Conservation (phyloP, 495 filamentous ascomycete genomes). For the Tuber aestivum region DNA sequence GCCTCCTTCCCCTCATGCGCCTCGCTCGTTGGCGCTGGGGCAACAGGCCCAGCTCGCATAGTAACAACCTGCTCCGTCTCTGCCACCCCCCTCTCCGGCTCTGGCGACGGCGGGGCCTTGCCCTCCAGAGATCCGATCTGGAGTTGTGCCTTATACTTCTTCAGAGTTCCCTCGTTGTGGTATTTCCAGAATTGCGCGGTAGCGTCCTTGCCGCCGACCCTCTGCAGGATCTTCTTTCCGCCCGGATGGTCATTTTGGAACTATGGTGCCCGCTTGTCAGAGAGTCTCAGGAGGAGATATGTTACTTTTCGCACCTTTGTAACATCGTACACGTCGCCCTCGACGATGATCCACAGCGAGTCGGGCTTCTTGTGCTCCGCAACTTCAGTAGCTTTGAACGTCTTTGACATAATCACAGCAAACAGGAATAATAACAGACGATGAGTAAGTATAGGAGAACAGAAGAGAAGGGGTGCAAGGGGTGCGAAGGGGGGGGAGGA, state of each 20-base stretch:
- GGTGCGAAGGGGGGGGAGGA: constrained; percentile 1
- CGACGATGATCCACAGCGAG: constrained; percentile 82
- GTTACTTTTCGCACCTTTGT: constrained; percentile 70
- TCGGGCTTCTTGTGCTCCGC: constrained; percentile 82
- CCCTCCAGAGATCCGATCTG: constrained; percentile 85
- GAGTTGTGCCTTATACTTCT: constrained; percentile 85
- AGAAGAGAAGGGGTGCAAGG: background rate
- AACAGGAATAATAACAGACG: background rate
- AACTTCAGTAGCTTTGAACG: constrained; percentile 76
- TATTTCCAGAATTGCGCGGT: constrained; percentile 99
- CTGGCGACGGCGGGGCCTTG: constrained; percentile 58
- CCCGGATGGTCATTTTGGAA: constrained; percentile 50
- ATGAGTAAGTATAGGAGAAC: constrained; percentile 11
- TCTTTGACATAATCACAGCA: constrained; percentile 68
- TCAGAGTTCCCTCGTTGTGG: constrained; percentile 88
- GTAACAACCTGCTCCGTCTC: constrained; percentile 46
- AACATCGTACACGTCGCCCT: constrained; percentile 94
- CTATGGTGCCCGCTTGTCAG: constrained; percentile 17
- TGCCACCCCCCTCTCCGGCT: constrained; percentile 50
- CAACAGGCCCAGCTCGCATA: constrained; percentile 35
- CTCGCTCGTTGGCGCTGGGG: constrained; percentile 47
- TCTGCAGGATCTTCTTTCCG: constrained; percentile 94
- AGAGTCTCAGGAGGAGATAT: constrained; percentile 1
- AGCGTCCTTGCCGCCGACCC: constrained; percentile 93
- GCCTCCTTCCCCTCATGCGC: constrained; percentile 56